Evolutionary conservation across 768 basidiomycete species (phyloP).

Genomic region (Naematelia encephala): DNA sequence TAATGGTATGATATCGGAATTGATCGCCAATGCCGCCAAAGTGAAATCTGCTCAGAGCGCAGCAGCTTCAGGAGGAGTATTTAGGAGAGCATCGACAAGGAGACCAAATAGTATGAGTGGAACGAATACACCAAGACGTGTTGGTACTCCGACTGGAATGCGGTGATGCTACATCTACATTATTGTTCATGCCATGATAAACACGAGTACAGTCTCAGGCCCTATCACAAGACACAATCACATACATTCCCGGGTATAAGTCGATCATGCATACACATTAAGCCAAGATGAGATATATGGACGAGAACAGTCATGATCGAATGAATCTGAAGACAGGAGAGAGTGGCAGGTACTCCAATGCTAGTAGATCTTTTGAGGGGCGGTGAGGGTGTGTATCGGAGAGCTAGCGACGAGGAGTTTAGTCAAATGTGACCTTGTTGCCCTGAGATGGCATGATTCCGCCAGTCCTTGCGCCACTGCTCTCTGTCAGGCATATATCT

Average conservation of each 20-base stretch:
- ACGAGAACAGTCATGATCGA: not conserved
- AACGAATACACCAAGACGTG: conserved; percentile 28
- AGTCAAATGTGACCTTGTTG: conserved; percentile 22
- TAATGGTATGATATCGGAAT: conserved; percentile 85
- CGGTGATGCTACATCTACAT: conserved; percentile 9
- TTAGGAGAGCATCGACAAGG: conserved; percentile 27
- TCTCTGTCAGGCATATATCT: not conserved
- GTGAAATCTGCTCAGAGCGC: conserved; percentile 45
- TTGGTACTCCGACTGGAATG: conserved; percentile 30
- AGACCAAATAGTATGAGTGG: conserved; percentile 26
- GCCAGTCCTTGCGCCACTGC: conserved; percentile 23
- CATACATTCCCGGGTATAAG: not conserved
- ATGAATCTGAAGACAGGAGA: not conserved
- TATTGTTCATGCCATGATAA: no score
- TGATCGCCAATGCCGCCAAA: conserved; percentile 75
- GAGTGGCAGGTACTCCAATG: not conserved
- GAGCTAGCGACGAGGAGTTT: conserved; percentile 1
- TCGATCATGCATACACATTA: not conserved
- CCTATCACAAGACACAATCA: no score
- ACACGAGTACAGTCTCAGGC: no score
- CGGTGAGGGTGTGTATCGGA: no score
- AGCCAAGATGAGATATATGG: not conserved
- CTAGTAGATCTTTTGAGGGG: no score
- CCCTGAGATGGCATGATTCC: conserved; percentile 19
- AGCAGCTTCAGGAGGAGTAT: conserved; percentile 38